phyloP scores from a whole-genome alignment of 805 yeast genomes.

The Pichia exigua region DNA sequence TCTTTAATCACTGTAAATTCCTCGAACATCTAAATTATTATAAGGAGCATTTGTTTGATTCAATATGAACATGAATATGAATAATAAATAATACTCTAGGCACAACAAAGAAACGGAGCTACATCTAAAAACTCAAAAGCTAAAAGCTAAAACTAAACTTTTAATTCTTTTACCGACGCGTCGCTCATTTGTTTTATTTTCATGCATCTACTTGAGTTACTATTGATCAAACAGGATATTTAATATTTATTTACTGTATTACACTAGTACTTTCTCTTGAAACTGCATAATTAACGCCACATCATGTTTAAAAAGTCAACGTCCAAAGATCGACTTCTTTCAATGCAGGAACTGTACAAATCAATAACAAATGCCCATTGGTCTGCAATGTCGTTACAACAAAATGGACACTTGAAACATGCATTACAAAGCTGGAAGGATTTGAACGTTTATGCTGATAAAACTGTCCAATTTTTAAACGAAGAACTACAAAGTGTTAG shows the following conservation, averaged over 20 bases:
- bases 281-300: not conserved
- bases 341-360: constrained; percentile 12
- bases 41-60: too few relatives aligned
- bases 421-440: constrained; percentile 71
- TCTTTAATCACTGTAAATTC: too few relatives aligned
- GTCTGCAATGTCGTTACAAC: constrained; percentile 41
- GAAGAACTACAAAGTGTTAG: constrained; percentile 28
- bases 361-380: constrained; percentile 6
- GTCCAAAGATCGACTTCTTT: constrained; percentile 4
- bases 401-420: constrained; percentile 40
- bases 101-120: too few relatives aligned
- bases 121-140: too few relatives aligned
- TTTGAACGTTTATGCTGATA: constrained; percentile 53
- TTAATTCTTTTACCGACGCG: not conserved
- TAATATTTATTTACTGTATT: too few relatives aligned
- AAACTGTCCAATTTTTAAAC: constrained; percentile 47
- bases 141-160: too few relatives aligned
- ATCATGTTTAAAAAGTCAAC: not conserved
- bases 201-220: not conserved
- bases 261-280: not conserved
- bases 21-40: too few relatives aligned
- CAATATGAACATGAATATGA: too few relatives aligned
- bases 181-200: not conserved
- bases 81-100: too few relatives aligned
- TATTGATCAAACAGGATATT: not conserved